phyloP scores from a whole-genome alignment of 495 filamentous ascomycete species.

The Lasiosphaeriaceae sp. region DNA sequence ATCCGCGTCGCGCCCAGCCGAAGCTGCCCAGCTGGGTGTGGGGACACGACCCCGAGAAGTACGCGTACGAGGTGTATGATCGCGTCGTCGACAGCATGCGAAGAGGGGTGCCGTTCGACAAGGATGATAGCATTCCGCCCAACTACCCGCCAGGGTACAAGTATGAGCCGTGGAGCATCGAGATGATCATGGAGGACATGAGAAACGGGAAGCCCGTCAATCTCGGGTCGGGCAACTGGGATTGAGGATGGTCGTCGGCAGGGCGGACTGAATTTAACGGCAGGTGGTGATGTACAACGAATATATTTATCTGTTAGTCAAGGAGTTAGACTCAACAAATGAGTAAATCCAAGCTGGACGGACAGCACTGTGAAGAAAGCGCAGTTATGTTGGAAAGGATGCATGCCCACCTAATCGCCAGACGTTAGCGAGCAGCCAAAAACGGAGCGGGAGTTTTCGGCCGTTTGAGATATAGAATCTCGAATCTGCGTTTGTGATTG shows the following conservation, averaged over 20 bases:
- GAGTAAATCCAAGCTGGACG: too few relatives aligned
- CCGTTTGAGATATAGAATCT: too few relatives aligned
- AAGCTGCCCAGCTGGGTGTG: constrained; percentile 52
- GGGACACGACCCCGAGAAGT: constrained; percentile 53
- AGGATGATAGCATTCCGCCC: constrained; percentile 35
- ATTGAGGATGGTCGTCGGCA: constrained; percentile 22
- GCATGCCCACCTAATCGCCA: too few relatives aligned
- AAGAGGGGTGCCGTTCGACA: constrained; percentile 33
- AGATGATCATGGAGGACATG: constrained; percentile 38
- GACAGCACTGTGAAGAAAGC: too few relatives aligned
- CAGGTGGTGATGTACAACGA: too few relatives aligned
- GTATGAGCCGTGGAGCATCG: constrained; percentile 45
- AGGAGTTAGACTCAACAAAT: too few relatives aligned
- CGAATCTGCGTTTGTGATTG: too few relatives aligned
- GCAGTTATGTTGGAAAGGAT: too few relatives aligned
- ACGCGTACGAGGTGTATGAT: constrained; percentile 52
- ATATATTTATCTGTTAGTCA: too few relatives aligned
- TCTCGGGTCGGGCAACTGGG: constrained; percentile 38
- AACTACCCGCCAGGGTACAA: constrained; percentile 44
- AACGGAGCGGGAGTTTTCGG: too few relatives aligned
- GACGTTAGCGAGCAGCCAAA: too few relatives aligned
- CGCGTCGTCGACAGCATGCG: constrained; percentile 39
- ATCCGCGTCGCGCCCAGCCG: constrained; percentile 48
- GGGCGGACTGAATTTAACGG: too few relatives aligned
- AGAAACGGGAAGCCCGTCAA: constrained; percentile 31